Evolutionary conservation across 805 yeast species (phyloP).

Genomic region (Kluyveromyces wickerhamii): DNA sequence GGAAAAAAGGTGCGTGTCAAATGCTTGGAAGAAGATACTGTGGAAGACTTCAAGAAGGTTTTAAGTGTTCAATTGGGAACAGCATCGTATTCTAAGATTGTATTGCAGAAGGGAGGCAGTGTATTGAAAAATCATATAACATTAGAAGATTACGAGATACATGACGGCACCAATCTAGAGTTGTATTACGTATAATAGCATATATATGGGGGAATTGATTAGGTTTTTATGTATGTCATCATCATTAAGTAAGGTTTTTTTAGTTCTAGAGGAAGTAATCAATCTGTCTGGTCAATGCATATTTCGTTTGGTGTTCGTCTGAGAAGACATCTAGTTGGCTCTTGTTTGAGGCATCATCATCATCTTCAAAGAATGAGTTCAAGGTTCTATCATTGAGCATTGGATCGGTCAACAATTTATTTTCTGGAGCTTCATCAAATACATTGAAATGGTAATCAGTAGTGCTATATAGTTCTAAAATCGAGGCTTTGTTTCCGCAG

Average conservation of each 20-base stretch:
- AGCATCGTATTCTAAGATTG: slow-evolving; percentile 48
- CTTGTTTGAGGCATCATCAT: slow-evolving; percentile 8
- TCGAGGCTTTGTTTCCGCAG: slow-evolving; percentile 96
- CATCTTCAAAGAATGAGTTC: slow-evolving; percentile 17
- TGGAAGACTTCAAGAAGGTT: slow-evolving; percentile 85
- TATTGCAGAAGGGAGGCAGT: slow-evolving; percentile 78
- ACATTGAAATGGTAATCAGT: slow-evolving; percentile 76
- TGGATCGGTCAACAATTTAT: slow-evolving; percentile 36
- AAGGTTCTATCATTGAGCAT: slow-evolving; percentile 14
- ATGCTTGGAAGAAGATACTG: slow-evolving; percentile 75
- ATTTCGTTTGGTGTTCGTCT: slow-evolving; percentile 28
- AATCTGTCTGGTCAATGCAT: slow-evolving; percentile 27
- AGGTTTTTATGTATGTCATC: too few relatives aligned
- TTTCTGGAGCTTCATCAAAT: slow-evolving; percentile 95
- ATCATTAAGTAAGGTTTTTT: too few relatives aligned
- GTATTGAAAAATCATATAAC: slow-evolving; percentile 84
- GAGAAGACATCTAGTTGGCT: slow-evolving; percentile 24
- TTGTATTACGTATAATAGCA: slow-evolving; percentile 54
- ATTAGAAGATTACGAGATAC: slow-evolving; percentile 90
- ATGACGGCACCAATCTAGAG: slow-evolving; percentile 81
- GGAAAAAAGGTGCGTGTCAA: slow-evolving; percentile 87
- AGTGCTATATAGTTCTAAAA: slow-evolving; percentile 72
- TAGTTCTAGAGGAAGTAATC: slow-evolving; percentile 28
- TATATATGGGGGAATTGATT: too few relatives aligned
- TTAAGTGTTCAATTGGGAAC: slow-evolving; percentile 80